phyloP scores from a whole-genome alignment of 192 early-diverging fungal genomes.

The Entomortierella chlamydospora region DNA sequence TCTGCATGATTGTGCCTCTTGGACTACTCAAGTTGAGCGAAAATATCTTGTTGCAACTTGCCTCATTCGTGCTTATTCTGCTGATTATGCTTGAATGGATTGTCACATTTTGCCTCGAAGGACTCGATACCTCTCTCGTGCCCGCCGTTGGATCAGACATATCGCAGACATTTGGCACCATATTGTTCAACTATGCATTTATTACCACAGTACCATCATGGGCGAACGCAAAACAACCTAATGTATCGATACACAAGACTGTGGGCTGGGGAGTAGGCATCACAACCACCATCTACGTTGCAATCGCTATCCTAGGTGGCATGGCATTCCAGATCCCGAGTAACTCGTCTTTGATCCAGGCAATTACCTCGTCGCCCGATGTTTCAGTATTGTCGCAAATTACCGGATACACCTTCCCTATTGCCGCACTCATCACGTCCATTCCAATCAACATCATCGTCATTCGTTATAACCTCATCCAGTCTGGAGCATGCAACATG shows the following conservation, averaged over 20 bases:
- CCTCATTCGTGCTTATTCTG: slow-evolving; percentile 64
- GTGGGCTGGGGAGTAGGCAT: slow-evolving; percentile 64
- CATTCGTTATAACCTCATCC: slow-evolving; percentile 59
- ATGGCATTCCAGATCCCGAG: slow-evolving; percentile 59
- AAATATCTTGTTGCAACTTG: slow-evolving; percentile 75
- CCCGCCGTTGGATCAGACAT: slow-evolving; percentile 62
- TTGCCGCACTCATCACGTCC: slow-evolving; percentile 70
- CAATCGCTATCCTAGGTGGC: slow-evolving; percentile 61
- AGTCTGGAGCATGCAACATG: slow-evolving; percentile 69
- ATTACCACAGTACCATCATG: slow-evolving; percentile 77
- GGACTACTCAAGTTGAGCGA: slow-evolving; percentile 72
- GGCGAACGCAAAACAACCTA: slow-evolving; percentile 72
- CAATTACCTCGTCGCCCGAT: slow-evolving; percentile 57
- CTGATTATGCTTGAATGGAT: slow-evolving; percentile 70
- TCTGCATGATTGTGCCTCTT: slow-evolving; percentile 66
- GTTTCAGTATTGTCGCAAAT: slow-evolving; percentile 56
- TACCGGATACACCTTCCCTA: slow-evolving; percentile 63
- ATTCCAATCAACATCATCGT: slow-evolving; percentile 81
- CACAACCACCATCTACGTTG: slow-evolving; percentile 66
- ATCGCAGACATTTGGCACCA: slow-evolving; percentile 68
- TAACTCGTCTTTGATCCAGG: slow-evolving; percentile 58
- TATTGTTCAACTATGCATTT: slow-evolving; percentile 80
- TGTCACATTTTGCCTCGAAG: slow-evolving; percentile 65
- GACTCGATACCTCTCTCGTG: slow-evolving; percentile 66
- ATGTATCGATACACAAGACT: slow-evolving; percentile 70